Conservation (phyloP, 257 asterid species). For the Solanum gandarillasii region DNA sequence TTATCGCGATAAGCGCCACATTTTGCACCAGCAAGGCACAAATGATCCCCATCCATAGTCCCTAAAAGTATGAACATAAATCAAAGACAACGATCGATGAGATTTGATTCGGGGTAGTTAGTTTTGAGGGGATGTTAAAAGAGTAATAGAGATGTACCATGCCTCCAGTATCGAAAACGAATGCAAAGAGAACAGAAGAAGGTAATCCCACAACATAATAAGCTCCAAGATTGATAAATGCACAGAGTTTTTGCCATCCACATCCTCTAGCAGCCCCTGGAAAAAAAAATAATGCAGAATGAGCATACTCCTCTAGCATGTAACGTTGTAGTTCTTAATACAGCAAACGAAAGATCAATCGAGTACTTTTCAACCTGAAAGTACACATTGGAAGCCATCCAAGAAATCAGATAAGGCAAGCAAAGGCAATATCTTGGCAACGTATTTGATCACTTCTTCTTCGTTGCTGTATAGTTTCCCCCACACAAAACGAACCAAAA, state of each 20-base stretch:
- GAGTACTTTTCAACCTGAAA: slow-evolving; percentile 38
- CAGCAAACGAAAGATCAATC: not conserved
- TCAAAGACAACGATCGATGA: not conserved
- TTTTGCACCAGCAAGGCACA: slow-evolving; percentile 47
- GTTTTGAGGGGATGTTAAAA: not conserved
- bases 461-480: slow-evolving; percentile 63
- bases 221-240: slow-evolving; percentile 58
- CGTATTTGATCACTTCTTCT: slow-evolving; percentile 45
- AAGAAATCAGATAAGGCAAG: slow-evolving; percentile 61
- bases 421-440: slow-evolving; percentile 52
- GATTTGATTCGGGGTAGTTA: not conserved
- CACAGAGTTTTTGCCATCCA: slow-evolving; percentile 64
- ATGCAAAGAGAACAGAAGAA: slow-evolving; percentile 42
- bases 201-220: slow-evolving; percentile 60
- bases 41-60: slow-evolving; percentile 73
- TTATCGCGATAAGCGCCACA: slow-evolving; percentile 40
- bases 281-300: not conserved
- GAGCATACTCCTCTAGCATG: not conserved
- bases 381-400: slow-evolving; percentile 76
- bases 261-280: slow-evolving; percentile 82
- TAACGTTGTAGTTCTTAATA: not conserved
- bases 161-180: slow-evolving; percentile 46
- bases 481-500: slow-evolving; percentile 45
- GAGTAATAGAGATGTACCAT: slow-evolving; percentile 23
- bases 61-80: slow-evolving; percentile 16